These are phyloP conservation scores for Diplocarpon mali DNA, from an alignment of 2,329 filamentous ascomycete species.

Conservation along the genomic window DNA sequence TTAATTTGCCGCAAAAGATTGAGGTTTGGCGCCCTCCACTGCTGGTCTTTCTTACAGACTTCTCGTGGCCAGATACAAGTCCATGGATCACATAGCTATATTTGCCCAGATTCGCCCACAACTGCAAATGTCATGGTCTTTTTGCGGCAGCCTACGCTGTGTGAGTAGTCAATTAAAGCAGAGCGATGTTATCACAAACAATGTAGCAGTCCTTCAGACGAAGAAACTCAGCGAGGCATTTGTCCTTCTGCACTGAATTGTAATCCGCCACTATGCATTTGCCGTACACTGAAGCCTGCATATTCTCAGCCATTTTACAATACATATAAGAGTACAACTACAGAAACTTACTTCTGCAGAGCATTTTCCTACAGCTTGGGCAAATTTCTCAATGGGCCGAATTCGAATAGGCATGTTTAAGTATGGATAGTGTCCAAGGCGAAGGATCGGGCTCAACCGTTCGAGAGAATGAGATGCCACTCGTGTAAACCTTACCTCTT, in stretches of 20 bases:
- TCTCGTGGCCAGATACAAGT: too few relatives aligned
- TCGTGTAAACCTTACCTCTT: too few relatives aligned
- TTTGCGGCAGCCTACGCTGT: slow-evolving; percentile 38
- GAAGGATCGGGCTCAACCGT: too few relatives aligned
- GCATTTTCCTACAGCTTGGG: slow-evolving; percentile 53
- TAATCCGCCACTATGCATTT: slow-evolving; percentile 88
- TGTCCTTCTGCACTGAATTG: slow-evolving; percentile 81
- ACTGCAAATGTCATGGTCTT: slow-evolving; percentile 28
- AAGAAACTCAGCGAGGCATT: slow-evolving; percentile 78
- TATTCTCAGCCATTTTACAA: background rate
- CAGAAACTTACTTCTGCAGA: slow-evolving; percentile 44
- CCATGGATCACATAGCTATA: background rate
- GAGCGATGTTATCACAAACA: slow-evolving; percentile 38
- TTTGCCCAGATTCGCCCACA: background rate
- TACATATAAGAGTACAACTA: background rate
- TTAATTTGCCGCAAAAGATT: background rate
- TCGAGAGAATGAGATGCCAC: too few relatives aligned
- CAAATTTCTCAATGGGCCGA: slow-evolving; percentile 59
- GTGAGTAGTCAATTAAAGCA: slow-evolving; percentile 10
- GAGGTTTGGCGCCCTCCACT: too few relatives aligned
- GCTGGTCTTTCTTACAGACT: too few relatives aligned
- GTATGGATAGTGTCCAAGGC: background rate
- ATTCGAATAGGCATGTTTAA: slow-evolving; percentile 30
- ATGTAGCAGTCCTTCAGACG: slow-evolving; percentile 78
- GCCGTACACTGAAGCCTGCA: slow-evolving; percentile 72